Evolutionary conservation across 352 stramenopile species (phyloP).

Genomic region (Globisporangium lucens): DNA sequence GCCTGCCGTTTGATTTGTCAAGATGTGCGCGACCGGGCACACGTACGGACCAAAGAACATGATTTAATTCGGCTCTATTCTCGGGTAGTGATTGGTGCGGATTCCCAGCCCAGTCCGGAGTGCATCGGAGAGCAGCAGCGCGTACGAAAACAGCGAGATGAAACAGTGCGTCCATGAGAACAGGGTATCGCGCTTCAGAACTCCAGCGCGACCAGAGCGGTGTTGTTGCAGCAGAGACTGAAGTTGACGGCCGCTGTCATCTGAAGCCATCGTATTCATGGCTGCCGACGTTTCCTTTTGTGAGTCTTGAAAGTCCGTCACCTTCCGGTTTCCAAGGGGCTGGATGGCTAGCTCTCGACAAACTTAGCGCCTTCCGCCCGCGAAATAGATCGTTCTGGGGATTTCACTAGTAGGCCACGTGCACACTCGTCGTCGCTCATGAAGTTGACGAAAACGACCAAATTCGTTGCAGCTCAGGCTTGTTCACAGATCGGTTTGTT

Average conservation of each 20-base stretch:
- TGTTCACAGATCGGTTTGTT: neutral
- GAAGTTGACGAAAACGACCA: neutral
- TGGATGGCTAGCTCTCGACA: neutral
- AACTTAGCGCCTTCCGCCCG: neutral
- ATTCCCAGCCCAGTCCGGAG: constrained; percentile 2
- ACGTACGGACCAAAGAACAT: constrained; percentile 9
- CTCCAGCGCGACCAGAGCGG: neutral
- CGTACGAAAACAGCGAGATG: constrained; percentile 15
- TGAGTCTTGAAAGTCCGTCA: neutral
- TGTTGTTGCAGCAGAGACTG: neutral
- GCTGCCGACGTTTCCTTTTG: neutral
- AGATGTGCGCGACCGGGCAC: constrained; percentile 3
- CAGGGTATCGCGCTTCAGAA: neutral
- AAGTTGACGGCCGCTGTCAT: neutral
- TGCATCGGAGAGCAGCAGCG: constrained; percentile 19
- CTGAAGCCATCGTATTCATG: neutral
- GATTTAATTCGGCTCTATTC: constrained; percentile 1
- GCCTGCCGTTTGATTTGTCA: neutral
- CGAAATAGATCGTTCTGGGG: neutral
- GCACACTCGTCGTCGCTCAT: neutral
- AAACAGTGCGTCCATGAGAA: constrained; percentile 12
- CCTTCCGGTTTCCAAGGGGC: neutral
- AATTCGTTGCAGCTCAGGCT: neutral
- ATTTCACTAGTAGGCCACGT: neutral
- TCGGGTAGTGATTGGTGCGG: neutral